These are phyloP conservation scores for Manihot esculenta DNA, from an alignment of 441 rosid species.

Conservation along the genomic window DNA sequence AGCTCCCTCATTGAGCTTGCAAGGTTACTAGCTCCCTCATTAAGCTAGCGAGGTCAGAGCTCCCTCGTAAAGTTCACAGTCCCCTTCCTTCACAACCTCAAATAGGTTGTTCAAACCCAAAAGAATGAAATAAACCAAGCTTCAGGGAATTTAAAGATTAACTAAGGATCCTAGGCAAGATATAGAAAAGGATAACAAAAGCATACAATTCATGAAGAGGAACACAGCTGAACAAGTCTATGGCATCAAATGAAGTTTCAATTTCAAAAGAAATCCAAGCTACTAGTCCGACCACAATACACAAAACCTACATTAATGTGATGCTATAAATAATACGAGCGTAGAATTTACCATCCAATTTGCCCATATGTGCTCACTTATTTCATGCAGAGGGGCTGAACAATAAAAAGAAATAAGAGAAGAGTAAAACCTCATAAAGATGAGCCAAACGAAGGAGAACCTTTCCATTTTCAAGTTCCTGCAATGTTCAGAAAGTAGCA, in stretches of 20 bases:
- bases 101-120: not conserved
- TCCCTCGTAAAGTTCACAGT: too few species aligned
- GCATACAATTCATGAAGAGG: not conserved
- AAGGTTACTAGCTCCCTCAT: too few species aligned
- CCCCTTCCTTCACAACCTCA: not conserved
- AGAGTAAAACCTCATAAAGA: constrained; percentile 40
- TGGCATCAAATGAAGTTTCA: not conserved
- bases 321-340: not conserved
- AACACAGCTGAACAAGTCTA: not conserved
- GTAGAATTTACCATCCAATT: not conserved
- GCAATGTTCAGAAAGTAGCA: constrained; percentile 10
- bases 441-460: constrained; percentile 53
- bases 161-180: not conserved
- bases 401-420: constrained; percentile 8
- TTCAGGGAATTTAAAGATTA: not conserved
- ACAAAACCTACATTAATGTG: too few species aligned
- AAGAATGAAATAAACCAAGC: not conserved
- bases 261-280: too few species aligned
- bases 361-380: not conserved
- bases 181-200: too few species aligned
- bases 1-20: too few species aligned
- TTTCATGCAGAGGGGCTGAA: not conserved
- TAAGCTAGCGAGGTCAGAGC: too few species aligned
- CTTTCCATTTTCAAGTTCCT: constrained; percentile 49
- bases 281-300: too few species aligned